These are phyloP conservation scores for Leccinum barrowsii DNA, from an alignment of 768 basidiomycete species.

Conservation along the genomic window DNA sequence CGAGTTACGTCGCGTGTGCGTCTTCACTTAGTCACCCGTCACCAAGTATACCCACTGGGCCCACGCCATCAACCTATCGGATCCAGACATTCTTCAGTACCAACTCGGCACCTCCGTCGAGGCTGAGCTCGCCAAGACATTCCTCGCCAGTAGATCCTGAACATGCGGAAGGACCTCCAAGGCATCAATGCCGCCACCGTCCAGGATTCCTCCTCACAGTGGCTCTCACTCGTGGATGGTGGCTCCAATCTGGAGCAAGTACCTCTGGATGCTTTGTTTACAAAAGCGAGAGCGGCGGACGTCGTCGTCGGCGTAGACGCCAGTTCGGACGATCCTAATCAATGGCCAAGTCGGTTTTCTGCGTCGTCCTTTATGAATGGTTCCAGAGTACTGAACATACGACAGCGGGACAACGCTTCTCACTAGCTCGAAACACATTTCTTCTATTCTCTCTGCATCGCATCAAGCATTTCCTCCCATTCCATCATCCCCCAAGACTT, in stretches of 20 bases:
- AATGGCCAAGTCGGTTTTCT: constrained; percentile 59
- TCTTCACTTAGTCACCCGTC: too few species aligned
- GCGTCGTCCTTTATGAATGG: neutral
- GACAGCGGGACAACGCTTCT: constrained; percentile 53
- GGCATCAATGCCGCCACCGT: constrained; percentile 48
- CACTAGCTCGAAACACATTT: constrained; percentile 41
- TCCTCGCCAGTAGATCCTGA: neutral
- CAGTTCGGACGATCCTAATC: constrained; percentile 52
- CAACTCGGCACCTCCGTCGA: too few species aligned
- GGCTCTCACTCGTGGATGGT: constrained; percentile 69
- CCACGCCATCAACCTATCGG: too few species aligned
- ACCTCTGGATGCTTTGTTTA: constrained; percentile 68
- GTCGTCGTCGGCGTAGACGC: constrained; percentile 77
- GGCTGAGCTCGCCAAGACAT: too few species aligned
- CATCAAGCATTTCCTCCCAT: constrained; percentile 67
- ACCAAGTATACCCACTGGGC: too few species aligned
- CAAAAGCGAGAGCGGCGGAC: constrained; percentile 65
- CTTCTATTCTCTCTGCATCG: constrained; percentile 41
- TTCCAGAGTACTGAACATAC: neutral
- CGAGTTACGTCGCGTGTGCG: too few species aligned
- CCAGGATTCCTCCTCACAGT: constrained; percentile 47
- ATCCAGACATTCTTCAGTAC: too few species aligned
- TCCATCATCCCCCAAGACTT: constrained; percentile 52
- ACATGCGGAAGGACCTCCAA: constrained; percentile 37
- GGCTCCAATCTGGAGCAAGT: constrained; percentile 67